Conservation (phyloP, 169 alveolate species). For the Neospora caninum region DNA sequence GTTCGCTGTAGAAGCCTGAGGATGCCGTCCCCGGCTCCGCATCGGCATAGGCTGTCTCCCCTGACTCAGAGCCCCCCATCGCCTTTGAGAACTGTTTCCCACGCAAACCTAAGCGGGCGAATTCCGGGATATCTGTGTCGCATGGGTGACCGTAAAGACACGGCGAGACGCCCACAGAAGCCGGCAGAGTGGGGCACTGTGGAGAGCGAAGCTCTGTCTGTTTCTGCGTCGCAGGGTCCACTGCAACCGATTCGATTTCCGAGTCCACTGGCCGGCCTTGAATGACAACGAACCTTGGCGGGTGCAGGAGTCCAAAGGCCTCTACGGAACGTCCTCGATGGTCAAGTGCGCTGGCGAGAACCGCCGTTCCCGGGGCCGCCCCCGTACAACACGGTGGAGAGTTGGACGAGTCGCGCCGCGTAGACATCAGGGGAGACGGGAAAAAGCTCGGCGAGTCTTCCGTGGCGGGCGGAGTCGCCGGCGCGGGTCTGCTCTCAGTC, state of each 20-base stretch:
- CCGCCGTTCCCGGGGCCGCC: too few species aligned
- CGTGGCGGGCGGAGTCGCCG: not conserved
- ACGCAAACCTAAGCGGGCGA: not conserved
- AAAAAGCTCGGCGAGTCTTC: not conserved
- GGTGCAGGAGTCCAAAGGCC: too few species aligned
- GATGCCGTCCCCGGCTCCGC: not conserved
- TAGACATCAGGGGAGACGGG: not conserved
- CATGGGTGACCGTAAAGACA: not conserved
- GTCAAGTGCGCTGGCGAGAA: too few species aligned
- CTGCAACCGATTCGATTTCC: too few species aligned
- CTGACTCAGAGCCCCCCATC: not conserved
- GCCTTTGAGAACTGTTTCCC: not conserved
- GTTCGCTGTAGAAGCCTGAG: not conserved
- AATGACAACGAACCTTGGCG: too few species aligned
- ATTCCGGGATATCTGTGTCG: not conserved
- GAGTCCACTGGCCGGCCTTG: too few species aligned
- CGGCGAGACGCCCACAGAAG: not conserved
- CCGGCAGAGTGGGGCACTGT: too few species aligned
- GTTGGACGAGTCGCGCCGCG: not conserved
- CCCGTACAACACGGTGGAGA: too few species aligned
- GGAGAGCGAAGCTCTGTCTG: too few species aligned
- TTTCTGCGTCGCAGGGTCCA: too few species aligned
- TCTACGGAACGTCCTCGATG: too few species aligned
- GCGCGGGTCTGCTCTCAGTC: not conserved
- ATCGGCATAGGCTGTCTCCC: not conserved